These are phyloP conservation scores for Dictyophora rubrovolvata DNA, from an alignment of 768 basidiomycete genomes.

Conservation along the genomic window DNA sequence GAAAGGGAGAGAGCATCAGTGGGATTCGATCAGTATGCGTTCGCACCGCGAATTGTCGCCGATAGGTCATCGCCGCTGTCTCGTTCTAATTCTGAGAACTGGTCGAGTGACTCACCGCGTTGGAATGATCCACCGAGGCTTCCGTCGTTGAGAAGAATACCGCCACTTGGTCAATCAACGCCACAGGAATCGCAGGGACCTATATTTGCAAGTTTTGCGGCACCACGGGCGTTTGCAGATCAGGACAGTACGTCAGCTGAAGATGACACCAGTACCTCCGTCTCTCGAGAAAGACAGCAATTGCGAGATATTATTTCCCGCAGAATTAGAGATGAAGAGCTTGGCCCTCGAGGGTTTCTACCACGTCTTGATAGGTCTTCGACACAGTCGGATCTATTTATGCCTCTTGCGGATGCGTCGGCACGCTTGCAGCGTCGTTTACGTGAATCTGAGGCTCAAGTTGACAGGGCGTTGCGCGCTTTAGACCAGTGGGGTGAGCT, in stretches of 20 bases:
- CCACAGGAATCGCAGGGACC: not conserved
- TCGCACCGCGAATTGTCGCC: not conserved
- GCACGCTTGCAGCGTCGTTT: conserved; percentile 4
- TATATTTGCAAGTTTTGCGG: not conserved
- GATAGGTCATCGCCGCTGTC: not conserved
- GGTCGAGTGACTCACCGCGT: not conserved
- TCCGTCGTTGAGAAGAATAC: not conserved
- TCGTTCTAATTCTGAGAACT: not conserved
- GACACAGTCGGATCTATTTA: not conserved
- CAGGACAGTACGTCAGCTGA: not conserved
- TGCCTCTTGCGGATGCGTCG: not conserved
- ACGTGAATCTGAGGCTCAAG: conserved; percentile 4
- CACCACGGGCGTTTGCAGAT: not conserved
- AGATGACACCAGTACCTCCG: not conserved
- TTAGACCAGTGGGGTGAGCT: conserved; percentile 8
- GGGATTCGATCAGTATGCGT: not conserved
- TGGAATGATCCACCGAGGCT: not conserved
- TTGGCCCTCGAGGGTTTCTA: not conserved
- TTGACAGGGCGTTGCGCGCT: conserved; percentile 3
- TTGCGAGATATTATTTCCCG: conserved; percentile 4
- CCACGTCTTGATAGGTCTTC: not conserved
- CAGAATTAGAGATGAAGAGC: not conserved
- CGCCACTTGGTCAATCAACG: not conserved
- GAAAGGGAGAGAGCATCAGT: not conserved
- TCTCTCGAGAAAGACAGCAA: conserved; percentile 4